These are phyloP conservation scores for Flaveria robusta DNA, from an alignment of 129 eudicot genomes.

Conservation along the genomic window DNA sequence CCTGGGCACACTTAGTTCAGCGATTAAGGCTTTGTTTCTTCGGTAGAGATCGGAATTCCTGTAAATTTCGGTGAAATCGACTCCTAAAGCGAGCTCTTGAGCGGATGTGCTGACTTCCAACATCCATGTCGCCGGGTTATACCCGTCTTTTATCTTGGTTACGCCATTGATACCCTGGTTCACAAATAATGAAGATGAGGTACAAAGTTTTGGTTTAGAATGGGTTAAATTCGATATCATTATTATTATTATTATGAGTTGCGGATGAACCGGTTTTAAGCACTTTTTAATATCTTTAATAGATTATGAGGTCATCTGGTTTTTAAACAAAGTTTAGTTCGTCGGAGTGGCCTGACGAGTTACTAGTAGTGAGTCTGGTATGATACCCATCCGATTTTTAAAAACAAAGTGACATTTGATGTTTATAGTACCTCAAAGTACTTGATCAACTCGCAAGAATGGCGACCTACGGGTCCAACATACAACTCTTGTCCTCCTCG, in stretches of 20 bases:
- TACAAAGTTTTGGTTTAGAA: not conserved
- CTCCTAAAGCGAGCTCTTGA: slow-evolving; percentile 52
- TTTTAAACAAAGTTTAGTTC: no score
- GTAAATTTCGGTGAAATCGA: slow-evolving; percentile 55
- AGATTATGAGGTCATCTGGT: no score
- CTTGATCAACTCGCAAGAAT: slow-evolving; percentile 70
- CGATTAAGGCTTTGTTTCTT: slow-evolving; percentile 51
- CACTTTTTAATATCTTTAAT: not conserved
- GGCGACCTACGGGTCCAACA: slow-evolving; percentile 86
- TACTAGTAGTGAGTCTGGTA: no score
- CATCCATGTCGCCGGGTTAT: slow-evolving; percentile 83
- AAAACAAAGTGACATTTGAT: no score
- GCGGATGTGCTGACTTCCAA: slow-evolving; percentile 57
- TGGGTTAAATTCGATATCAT: not conserved
- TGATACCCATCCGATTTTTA: no score
- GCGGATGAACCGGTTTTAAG: not conserved
- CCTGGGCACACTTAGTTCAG: slow-evolving; percentile 43
- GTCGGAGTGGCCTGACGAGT: no score
- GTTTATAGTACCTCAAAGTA: slow-evolving; percentile 57
- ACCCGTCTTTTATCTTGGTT: slow-evolving; percentile 59
- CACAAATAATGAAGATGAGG: no score
- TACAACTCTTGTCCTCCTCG: slow-evolving; percentile 84
- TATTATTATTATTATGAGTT: no score
- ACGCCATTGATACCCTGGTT: slow-evolving; percentile 49
- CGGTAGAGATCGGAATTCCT: slow-evolving; percentile 58